A percentile compares a stretch with the other conserved stretches of the same genome.
Evolutionary conservation across 768 basidiomycete species (phyloP).

Genomic region (Lepiota brunneoincarnata): DNA sequence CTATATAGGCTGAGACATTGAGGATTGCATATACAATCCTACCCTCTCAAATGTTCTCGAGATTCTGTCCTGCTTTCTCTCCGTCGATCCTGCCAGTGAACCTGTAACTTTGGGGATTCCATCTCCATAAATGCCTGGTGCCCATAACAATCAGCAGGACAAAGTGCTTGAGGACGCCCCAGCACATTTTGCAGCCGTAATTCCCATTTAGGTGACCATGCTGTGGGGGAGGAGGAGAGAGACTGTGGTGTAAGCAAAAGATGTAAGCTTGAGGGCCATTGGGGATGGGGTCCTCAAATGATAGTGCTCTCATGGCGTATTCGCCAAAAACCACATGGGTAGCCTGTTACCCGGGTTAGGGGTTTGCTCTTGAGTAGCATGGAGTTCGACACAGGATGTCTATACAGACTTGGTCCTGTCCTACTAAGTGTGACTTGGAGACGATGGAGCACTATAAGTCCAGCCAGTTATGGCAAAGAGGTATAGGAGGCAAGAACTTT

Average conservation of each 20-base stretch:
- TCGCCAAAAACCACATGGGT: slow-evolving; percentile 70
- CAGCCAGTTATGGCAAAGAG: too few species aligned
- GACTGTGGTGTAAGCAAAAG: slow-evolving; percentile 36
- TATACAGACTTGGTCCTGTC: too few species aligned
- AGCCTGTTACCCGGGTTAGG: too few species aligned
- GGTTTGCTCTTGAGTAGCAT: too few species aligned
- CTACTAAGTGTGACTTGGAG: too few species aligned
- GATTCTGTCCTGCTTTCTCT: slow-evolving; percentile 31
- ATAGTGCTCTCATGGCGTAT: slow-evolving; percentile 34
- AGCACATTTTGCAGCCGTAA: slow-evolving; percentile 63
- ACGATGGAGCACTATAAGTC: too few species aligned
- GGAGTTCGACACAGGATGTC: too few species aligned
- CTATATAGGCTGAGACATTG: slow-evolving; percentile 54
- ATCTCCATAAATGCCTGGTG: slow-evolving; percentile 42
- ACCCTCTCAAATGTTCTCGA: slow-evolving; percentile 37
- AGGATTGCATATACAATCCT: slow-evolving; percentile 43
- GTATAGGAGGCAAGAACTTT: too few species aligned
- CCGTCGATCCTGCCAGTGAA: slow-evolving; percentile 26
- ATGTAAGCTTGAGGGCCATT: slow-evolving; percentile 30
- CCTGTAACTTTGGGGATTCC: slow-evolving; percentile 22
- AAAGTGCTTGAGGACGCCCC: slow-evolving; percentile 53
- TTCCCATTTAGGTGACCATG: slow-evolving; percentile 46
- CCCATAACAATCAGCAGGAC: slow-evolving; percentile 45
- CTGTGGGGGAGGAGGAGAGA: slow-evolving; percentile 38
- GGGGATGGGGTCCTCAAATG: slow-evolving; percentile 16